Evolutionary conservation across 371 early-diverging fungal genomes (phyloP).

Genomic region (Rhizopus delemar): DNA sequence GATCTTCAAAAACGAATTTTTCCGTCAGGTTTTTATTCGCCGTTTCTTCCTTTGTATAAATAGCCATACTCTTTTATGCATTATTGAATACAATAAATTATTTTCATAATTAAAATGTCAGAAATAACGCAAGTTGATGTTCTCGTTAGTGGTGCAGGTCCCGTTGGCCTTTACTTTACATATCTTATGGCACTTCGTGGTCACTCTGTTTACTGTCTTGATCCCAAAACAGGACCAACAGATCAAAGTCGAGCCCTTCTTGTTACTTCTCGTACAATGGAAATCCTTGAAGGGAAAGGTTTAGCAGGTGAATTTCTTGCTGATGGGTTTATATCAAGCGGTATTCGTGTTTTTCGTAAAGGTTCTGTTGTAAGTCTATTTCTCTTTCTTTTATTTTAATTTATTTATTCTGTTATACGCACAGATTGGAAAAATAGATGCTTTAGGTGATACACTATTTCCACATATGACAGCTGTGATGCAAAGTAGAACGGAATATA

Average conservation of each 20-base stretch:
- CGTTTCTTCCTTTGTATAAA: too few relatives aligned
- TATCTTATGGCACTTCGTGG: conserved; percentile 38
- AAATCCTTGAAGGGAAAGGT: conserved; percentile 33
- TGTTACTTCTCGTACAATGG: conserved; percentile 42
- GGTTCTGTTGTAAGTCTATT: conserved; percentile 24
- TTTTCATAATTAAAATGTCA: not conserved
- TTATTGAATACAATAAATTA: not conserved
- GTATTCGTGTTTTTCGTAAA: conserved; percentile 22
- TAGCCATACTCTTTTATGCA: too few relatives aligned
- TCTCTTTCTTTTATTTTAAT: not conserved
- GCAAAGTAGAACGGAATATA: conserved; percentile 34
- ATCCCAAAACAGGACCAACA: conserved; percentile 36
- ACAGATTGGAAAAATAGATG: conserved; percentile 21
- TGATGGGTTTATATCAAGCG: conserved; percentile 22
- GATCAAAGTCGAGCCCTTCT: conserved; percentile 46
- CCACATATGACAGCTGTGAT: conserved; percentile 32
- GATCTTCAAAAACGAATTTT: too few relatives aligned
- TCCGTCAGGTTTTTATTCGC: too few relatives aligned
- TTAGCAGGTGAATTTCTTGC: conserved; percentile 29
- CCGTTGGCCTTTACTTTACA: conserved; percentile 46
- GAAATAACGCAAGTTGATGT: conserved; percentile 27
- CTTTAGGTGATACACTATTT: conserved; percentile 29
- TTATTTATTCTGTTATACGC: not conserved
- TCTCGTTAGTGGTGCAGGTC: conserved; percentile 48
- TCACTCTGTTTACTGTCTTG: conserved; percentile 41